Conservation (phyloP, 305 asterid genomes). For the Fraxinus latifolia region DNA sequence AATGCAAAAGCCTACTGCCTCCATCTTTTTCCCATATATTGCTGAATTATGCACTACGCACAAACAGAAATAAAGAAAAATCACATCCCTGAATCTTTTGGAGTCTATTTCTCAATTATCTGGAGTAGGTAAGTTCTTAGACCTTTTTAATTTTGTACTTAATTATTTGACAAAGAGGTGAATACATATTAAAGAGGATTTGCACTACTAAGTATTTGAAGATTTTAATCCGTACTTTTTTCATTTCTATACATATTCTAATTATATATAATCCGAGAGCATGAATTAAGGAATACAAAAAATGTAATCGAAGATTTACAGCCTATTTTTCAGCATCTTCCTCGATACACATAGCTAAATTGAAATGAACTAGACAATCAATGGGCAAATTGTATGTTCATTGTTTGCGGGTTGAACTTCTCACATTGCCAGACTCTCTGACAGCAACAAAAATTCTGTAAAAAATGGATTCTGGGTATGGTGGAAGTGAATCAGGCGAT, state of each 20-base stretch:
- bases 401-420: not conserved
- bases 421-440: not conserved
- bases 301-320: not conserved
- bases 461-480: conserved; percentile 32
- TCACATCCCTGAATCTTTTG: not conserved
- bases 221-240: not conserved
- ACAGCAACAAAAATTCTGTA: not conserved
- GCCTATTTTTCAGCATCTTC: not conserved
- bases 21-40: not conserved
- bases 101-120: not conserved
- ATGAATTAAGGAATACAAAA: not conserved
- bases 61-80: not conserved
- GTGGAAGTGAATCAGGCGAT: conserved; percentile 50
- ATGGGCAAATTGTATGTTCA: not conserved
- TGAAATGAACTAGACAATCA: not conserved
- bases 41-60: not conserved
- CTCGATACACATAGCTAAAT: not conserved
- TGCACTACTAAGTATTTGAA: not conserved
- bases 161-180: not conserved
- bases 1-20: not conserved
- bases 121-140: not conserved
- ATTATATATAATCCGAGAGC: not conserved
- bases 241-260: not conserved
- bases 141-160: not conserved
- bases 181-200: not conserved